Percentiles rank a stretch among this genome's conserved stretches.
Conservation (phyloP, 805 yeast genomes). For the Wickerhamomyces bovis region DNA sequence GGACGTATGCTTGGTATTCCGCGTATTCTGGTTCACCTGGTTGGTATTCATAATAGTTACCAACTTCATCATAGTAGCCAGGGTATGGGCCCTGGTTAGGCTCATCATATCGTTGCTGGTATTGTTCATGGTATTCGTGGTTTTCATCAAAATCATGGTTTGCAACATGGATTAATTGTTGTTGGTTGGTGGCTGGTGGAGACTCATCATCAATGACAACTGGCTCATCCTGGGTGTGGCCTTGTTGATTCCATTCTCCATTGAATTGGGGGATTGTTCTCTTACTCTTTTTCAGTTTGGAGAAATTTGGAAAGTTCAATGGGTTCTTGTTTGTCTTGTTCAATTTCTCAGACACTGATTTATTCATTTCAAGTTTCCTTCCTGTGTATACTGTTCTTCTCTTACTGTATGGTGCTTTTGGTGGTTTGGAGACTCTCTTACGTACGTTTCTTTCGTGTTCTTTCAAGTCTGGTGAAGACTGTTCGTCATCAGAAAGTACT, state of each 20-base stretch:
- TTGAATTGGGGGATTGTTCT: not conserved
- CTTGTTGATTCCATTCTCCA: not conserved
- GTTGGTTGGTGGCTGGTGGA: not conserved
- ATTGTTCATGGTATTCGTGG: not conserved
- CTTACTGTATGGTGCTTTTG: not conserved
- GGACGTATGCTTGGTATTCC: not conserved
- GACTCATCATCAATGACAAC: not conserved
- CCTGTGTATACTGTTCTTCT: not conserved
- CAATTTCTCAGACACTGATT: not conserved
- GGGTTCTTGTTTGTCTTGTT: not conserved
- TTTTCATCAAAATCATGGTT: not conserved
- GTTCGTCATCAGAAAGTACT: not conserved
- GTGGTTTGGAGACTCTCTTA: not conserved
- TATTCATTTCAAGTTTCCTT: not conserved
- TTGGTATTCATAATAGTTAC: not conserved
- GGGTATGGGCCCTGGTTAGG: not conserved
- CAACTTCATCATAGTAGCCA: not conserved
- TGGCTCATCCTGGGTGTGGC: not conserved
- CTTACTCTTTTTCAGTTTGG: conserved; percentile 5
- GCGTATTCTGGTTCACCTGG: not conserved
- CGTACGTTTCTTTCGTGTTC: not conserved
- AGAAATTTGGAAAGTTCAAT: not conserved
- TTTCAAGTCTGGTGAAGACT: not conserved
- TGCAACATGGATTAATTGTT: not conserved
- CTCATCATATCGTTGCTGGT: not conserved